Evolutionary conservation across 495 filamentous ascomycete genomes (phyloP), one percentile per base, ranked within the genome.

Genomic region (Penicillium taxi): DNA sequence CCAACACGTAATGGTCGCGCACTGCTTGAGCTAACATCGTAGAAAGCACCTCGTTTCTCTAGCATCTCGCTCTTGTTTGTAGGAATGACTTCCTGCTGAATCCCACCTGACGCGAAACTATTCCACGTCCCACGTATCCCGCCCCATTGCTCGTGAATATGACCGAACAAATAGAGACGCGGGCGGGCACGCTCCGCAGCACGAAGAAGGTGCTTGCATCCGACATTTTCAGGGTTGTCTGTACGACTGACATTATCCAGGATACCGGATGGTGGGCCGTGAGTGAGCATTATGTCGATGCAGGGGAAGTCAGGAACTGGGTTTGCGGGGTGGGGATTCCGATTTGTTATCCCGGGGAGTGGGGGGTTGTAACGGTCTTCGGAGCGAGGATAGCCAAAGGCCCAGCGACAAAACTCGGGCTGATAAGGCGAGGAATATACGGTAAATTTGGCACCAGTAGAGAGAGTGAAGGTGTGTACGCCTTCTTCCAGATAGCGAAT

Each of bases 131-230:
- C 66, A 19, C 77, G 47, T 37, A 69, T 66, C 3, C 73, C 81
- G n/a, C 84, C 84, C 72, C 79, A 84, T 0, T 66, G 79, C 51
- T 88, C 81, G 55, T 80, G 76, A 8, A 80, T 72, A 60, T 80
- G 76, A 2, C 76, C 76, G 44, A 78, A 80, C 15, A 73, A 68
- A 56, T 79, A 74, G 22, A 80, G 21, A 16, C 58, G 55, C 2
- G 76, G 76, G 29, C 52, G 61, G 8, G 61, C 63, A 17, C 69
- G 47, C 26, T 39, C 33, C 5, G 66, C 62, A 0, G 75, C 76
- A 1, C 55, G 46, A 6, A 56, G 50, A 9, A 78, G 50, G 41
- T 66, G 53, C 26, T 61, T 48, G 45, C 74, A 78, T 0, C 74
- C 74, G 5, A 70, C 69, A 29, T 60, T 54, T n/a, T n/a, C n/a